Evolutionary conservation across 164 flowering plant genomes (phyloP).

Genomic region (Protea cynaroides): DNA sequence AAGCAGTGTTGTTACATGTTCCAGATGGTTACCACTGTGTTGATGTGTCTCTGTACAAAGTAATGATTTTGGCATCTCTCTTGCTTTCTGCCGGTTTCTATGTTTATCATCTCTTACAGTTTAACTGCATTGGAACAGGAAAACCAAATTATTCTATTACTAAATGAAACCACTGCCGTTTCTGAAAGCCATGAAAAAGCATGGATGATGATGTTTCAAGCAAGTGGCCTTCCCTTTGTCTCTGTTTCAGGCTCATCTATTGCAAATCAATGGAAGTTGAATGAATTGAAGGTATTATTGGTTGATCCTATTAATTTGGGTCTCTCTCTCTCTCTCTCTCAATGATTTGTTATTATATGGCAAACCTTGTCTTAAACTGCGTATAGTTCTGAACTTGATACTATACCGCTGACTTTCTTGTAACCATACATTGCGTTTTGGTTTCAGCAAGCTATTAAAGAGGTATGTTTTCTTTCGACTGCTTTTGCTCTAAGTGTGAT

Average conservation of each 20-base stretch:
- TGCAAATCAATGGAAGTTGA: constrained; percentile 49
- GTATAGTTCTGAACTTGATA: too few relatives aligned
- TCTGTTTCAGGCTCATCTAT: constrained; percentile 36
- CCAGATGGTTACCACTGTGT: constrained; percentile 72
- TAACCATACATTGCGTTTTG: too few relatives aligned
- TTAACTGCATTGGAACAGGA: constrained; percentile 47
- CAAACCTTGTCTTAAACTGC: too few relatives aligned
- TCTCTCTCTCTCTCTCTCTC: background rate
- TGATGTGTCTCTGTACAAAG: constrained; percentile 90
- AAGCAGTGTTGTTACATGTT: constrained; percentile 54
- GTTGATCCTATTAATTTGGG: background rate
- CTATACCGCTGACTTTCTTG: too few relatives aligned
- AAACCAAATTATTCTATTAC: constrained; percentile 61
- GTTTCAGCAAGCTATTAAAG: too few relatives aligned
- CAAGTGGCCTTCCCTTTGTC: constrained; percentile 66
- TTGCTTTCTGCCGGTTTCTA: background rate
- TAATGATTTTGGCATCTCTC: constrained; percentile 16
- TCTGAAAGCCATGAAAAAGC: constrained; percentile 68
- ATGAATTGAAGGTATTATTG: constrained; percentile 55
- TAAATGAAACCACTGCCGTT: constrained; percentile 42
- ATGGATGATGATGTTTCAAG: constrained; percentile 60
- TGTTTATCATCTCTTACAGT: background rate
- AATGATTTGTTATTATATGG: too few relatives aligned
- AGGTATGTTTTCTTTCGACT: too few relatives aligned
- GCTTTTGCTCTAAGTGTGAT: too few relatives aligned